Evolutionary conservation across 2,329 filamentous ascomycete genomes (phyloP).

Genomic region (Pseudomassariella vexata): DNA sequence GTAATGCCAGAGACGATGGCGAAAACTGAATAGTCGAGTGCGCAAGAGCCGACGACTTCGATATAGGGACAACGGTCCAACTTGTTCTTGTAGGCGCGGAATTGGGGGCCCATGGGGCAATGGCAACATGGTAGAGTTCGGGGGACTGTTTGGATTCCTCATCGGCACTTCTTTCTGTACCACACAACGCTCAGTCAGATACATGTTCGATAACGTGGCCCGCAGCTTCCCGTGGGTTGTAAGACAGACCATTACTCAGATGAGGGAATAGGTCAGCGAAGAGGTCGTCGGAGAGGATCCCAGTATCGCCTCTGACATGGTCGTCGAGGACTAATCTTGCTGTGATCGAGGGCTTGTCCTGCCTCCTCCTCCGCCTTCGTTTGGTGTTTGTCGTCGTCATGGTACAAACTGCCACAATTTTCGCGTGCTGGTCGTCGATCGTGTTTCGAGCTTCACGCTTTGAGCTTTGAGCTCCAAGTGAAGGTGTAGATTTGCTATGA

Average conservation of each 20-base stretch:
- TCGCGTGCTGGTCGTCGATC: too few relatives aligned
- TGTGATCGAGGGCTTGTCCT: slow-evolving; percentile 70
- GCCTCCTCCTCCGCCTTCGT: slow-evolving; percentile 47
- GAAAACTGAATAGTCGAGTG: slow-evolving; percentile 78
- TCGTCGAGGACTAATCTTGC: slow-evolving; percentile 81
- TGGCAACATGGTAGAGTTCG: slow-evolving; percentile 58
- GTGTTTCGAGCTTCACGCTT: too few relatives aligned
- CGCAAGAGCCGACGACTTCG: slow-evolving; percentile 57
- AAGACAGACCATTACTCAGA: slow-evolving; percentile 37
- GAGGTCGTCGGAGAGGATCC: slow-evolving; percentile 80
- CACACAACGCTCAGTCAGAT: slow-evolving; percentile 11
- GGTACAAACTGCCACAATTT: too few relatives aligned
- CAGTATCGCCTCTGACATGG: slow-evolving; percentile 77
- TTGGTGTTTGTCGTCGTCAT: too few relatives aligned
- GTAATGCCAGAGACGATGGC: slow-evolving; percentile 64
- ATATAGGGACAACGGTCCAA: slow-evolving; percentile 83
- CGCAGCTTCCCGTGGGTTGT: slow-evolving; percentile 6
- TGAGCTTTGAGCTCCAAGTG: too few relatives aligned
- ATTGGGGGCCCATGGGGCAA: slow-evolving; percentile 66
- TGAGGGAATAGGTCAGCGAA: slow-evolving; percentile 75
- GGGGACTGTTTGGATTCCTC: slow-evolving; percentile 23
- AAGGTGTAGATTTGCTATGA: too few relatives aligned
- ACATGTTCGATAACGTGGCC: too few relatives aligned
- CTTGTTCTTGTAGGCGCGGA: slow-evolving; percentile 53
- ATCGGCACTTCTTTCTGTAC: slow-evolving; percentile 20